phyloP scores from a whole-genome alignment of 2,329 filamentous ascomycete species.

The Xylariaceae sp. region DNA sequence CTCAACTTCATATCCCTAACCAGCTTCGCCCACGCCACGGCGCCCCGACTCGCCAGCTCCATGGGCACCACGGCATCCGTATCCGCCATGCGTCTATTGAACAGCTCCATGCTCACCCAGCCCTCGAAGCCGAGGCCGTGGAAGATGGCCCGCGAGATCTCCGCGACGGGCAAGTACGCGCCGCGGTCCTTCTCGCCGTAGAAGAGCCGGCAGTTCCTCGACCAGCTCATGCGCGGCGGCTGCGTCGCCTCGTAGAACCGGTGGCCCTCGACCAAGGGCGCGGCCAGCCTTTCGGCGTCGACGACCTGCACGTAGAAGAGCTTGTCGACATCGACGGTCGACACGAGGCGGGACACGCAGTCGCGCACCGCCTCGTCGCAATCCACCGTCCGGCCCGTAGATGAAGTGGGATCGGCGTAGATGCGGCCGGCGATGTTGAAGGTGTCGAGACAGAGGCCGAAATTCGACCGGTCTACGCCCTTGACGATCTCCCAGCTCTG shows the following conservation, averaged over 20 bases:
- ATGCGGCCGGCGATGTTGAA: conserved; percentile 71
- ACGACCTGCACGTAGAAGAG: conserved; percentile 74
- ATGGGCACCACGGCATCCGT: conserved; percentile 46
- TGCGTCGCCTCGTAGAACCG: conserved; percentile 53
- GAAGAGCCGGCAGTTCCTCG: conserved; percentile 65
- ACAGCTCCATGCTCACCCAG: conserved; percentile 68
- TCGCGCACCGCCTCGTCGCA: conserved; percentile 50
- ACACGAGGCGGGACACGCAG: conserved; percentile 50
- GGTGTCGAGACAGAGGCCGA: conserved; percentile 71
- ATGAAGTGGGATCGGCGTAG: conserved; percentile 60
- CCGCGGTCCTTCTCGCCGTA: conserved; percentile 59
- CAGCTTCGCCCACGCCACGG: conserved; percentile 29
- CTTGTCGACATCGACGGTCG: conserved; percentile 54
- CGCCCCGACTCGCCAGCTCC: conserved; percentile 33
- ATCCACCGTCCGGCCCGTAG: conserved; percentile 45
- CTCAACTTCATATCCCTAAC: conserved; percentile 28
- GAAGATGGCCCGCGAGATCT: conserved; percentile 57
- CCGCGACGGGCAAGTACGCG: conserved; percentile 61
- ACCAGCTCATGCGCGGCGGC: conserved; percentile 69
- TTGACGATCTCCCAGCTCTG: conserved; percentile 62
- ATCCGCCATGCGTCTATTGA: conserved; percentile 55
- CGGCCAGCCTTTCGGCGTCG: conserved; percentile 59
- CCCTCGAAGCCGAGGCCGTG: conserved; percentile 60
- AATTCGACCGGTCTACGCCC: conserved; percentile 61
- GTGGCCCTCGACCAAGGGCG: conserved; percentile 54